phyloP scores from a whole-genome alignment of 2,329 filamentous ascomycete species.

The Epichloe festucae region DNA sequence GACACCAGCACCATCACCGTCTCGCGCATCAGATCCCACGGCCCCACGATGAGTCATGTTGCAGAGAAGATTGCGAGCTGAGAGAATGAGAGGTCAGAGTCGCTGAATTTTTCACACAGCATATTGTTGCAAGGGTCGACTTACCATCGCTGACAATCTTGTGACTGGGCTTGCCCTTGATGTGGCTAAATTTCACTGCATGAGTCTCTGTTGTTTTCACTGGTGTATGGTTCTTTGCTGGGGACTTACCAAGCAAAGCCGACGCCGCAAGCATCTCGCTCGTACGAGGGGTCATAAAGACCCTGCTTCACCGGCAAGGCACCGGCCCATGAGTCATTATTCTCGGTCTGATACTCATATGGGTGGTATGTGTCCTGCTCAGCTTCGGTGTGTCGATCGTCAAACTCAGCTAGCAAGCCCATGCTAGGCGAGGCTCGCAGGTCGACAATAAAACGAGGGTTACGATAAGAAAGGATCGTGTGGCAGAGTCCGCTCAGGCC shows the following conservation, averaged over 20 bases:
- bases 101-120: neutral
- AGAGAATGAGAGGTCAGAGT: neutral
- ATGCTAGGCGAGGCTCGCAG: constrained; percentile 48
- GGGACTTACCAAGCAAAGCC: constrained; percentile 89
- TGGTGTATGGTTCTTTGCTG: neutral
- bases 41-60: constrained; percentile 99
- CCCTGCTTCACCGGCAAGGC: constrained; percentile 96
- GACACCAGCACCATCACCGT: constrained; percentile 95
- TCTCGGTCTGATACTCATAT: constrained; percentile 81
- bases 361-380: constrained; percentile 48
- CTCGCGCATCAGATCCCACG: constrained; percentile 92
- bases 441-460: neutral
- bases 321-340: constrained; percentile 81
- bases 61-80: constrained; percentile 62
- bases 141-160: constrained; percentile 97
- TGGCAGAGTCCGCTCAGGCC: constrained; percentile 2
- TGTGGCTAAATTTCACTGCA: constrained; percentile 50
- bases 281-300: constrained; percentile 88
- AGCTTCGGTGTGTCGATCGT: constrained; percentile 54
- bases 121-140: constrained; percentile 16
- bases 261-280: constrained; percentile 99
- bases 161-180: constrained; percentile 94
- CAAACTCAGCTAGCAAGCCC: constrained; percentile 52
- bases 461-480: neutral
- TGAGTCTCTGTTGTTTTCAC: neutral